These are phyloP conservation scores for Coffea canephora DNA, from an alignment of 257 asterid species.

Conservation along the genomic window DNA sequence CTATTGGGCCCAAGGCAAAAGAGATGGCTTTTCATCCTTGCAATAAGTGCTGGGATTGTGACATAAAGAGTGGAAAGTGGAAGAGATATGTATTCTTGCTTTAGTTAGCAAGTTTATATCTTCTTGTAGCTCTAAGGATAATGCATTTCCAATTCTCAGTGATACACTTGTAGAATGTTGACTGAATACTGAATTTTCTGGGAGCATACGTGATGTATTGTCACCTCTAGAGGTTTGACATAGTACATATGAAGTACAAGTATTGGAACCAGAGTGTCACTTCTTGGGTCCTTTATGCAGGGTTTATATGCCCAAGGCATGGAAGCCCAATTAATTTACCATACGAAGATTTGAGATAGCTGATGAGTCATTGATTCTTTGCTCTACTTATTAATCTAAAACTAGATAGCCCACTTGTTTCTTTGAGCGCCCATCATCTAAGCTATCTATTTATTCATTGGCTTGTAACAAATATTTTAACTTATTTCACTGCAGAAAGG, in stretches of 20 bases:
- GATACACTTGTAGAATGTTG: not conserved
- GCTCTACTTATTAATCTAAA: not conserved
- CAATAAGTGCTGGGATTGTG: not conserved
- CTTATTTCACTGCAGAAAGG: constrained; percentile 57
- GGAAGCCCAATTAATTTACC: not conserved
- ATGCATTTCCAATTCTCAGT: not conserved
- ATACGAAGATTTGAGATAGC: not conserved
- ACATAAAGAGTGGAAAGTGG: not conserved
- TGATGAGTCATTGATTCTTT: not conserved
- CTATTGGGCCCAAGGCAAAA: not conserved
- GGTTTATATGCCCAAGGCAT: not conserved
- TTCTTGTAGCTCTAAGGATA: not conserved
- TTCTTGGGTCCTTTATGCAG: not conserved
- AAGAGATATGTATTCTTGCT: not conserved
- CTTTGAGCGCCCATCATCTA: not conserved
- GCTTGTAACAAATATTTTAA: not conserved
- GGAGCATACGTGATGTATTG: not conserved
- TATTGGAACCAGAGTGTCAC: not conserved
- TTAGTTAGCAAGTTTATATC: not conserved
- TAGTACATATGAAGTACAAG: not conserved
- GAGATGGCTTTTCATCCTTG: not conserved
- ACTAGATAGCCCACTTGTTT: not conserved
- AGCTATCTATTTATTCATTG: not conserved
- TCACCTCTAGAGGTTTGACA: not conserved
- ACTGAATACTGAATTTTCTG: not conserved